These are phyloP conservation scores for Cetraspora pellucida DNA, from an alignment of 192 early-diverging fungal species.

Conservation along the genomic window DNA sequence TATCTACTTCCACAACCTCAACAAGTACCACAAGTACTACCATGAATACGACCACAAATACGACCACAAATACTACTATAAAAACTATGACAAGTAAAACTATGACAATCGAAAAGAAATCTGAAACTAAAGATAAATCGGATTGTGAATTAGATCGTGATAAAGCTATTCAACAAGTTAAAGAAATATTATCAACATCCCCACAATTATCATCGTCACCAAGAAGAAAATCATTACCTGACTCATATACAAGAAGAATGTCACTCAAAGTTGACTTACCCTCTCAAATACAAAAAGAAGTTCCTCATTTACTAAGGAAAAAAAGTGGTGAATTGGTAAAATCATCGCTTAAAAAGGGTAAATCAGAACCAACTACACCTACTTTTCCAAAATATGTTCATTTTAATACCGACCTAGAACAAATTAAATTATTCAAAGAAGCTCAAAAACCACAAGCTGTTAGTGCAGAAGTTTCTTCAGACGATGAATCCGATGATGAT, in stretches of 20 bases:
- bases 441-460: constrained; percentile 63
- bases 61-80: background rate
- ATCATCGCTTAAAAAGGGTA: constrained; percentile 20
- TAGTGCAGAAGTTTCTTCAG: constrained; percentile 38
- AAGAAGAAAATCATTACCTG: constrained; percentile 26
- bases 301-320: background rate
- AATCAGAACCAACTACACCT: constrained; percentile 41
- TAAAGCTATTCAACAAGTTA: constrained; percentile 2
- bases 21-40: background rate
- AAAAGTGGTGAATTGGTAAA: constrained; percentile 30
- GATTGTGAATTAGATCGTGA: background rate
- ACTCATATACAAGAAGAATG: background rate
- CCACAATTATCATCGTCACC: constrained; percentile 22
- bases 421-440: constrained; percentile 72
- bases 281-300: background rate
- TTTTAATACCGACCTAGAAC: constrained; percentile 69
- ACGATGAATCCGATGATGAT: constrained; percentile 40
- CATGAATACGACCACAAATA: background rate
- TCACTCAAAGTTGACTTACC: constrained; percentile 1
- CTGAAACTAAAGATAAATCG: background rate
- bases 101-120: background rate
- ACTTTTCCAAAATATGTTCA: constrained; percentile 63
- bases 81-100: no score
- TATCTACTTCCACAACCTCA: background rate
- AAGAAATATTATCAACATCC: constrained; percentile 20